These are phyloP conservation scores for Plantago lanceolata DNA, from an alignment of 305 asterid species.

Conservation along the genomic window DNA sequence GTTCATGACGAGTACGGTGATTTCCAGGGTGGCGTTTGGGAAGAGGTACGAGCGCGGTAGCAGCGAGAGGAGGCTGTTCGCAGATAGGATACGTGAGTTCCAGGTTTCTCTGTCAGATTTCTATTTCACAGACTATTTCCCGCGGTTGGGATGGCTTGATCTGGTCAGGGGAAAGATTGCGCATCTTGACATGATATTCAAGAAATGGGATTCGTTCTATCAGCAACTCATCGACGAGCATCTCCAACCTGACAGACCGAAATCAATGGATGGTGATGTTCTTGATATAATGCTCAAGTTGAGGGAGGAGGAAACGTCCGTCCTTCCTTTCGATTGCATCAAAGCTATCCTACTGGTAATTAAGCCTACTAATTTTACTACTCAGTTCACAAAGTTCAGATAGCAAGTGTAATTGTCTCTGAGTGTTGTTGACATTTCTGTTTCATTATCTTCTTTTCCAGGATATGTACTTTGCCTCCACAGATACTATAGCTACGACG, in stretches of 20 bases:
- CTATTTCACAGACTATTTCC: constrained; percentile 23
- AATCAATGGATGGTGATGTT: constrained; percentile 29
- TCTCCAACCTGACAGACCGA: constrained; percentile 22
- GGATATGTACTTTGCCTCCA: constrained; percentile 12
- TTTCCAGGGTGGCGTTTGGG: constrained; percentile 42
- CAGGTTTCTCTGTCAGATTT: constrained; percentile 3
- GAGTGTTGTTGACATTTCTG: background rate
- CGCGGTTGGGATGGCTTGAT: constrained; percentile 30
- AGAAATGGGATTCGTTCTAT: constrained; percentile 31
- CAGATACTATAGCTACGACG: constrained; percentile 13
- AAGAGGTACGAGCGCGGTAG: constrained; percentile 31
- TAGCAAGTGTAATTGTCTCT: background rate
- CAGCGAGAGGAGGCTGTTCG: constrained; percentile 21
- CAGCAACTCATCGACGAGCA: constrained; percentile 42
- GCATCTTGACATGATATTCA: constrained; percentile 26
- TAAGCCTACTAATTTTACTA: background rate
- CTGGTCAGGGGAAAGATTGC: constrained; percentile 25
- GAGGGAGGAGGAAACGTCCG: constrained; percentile 12
- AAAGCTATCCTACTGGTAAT: constrained; percentile 43
- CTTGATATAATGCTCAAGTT: constrained; percentile 30
- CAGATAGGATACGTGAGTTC: constrained; percentile 10
- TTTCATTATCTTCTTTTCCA: background rate
- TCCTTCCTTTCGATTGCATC: constrained; percentile 28
- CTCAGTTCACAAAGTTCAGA: background rate
- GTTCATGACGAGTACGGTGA: constrained; percentile 19